Base-by-base conservation (phyloP, 371 early-diverging fungal genomes). In the Sporodiniella umbellata region DNA sequence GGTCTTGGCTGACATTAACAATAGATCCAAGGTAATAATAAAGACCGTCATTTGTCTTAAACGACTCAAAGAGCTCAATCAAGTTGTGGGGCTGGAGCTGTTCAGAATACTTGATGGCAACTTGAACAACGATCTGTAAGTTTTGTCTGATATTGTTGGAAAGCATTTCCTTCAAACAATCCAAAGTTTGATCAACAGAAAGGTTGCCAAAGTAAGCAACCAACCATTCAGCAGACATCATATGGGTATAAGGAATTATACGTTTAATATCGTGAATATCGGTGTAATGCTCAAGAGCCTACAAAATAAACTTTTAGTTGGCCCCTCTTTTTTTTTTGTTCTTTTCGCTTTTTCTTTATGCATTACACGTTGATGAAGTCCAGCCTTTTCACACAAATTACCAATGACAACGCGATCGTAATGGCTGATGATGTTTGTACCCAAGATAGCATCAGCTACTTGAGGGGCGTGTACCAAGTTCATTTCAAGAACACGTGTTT, bases 371-470 rank as follows among this genome's bases (percentile, higher is more conserved):
- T 98, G 98, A 66, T 87, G 92, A 33, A 98, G 77, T 3, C 96
- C 96, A 22, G 97, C 96, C 75, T 95, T 95, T 70, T 98, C 99
- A 66, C 97, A 98, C 46, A 97, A 85, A 46, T 78, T 66, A 19
- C 96, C 99, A 66, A 98, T 85, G 38, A 87, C 82, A 6, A 88
- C 83, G 23, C 89, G 85, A 64, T 98, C 99, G 62, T 98, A 98
- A 60, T 96, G 93, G 23, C 86, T 85, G 59, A 98, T 90, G 90
- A 96, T 92, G 51, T 88, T 83, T 60, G 95, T 94, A 45, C 96
- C 91, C 28, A 98, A 70, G 54, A 98, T 97, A 42, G 98, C 99
- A 70, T 97, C 98, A 21, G 99, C 99, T 8, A 98, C 98, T 60
- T 98, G 98, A 33, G 97, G 98, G 7, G 95, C 94, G 56, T 95